Conservation (phyloP, 345 rosid genomes). For the Eucalyptus tenuipes region DNA sequence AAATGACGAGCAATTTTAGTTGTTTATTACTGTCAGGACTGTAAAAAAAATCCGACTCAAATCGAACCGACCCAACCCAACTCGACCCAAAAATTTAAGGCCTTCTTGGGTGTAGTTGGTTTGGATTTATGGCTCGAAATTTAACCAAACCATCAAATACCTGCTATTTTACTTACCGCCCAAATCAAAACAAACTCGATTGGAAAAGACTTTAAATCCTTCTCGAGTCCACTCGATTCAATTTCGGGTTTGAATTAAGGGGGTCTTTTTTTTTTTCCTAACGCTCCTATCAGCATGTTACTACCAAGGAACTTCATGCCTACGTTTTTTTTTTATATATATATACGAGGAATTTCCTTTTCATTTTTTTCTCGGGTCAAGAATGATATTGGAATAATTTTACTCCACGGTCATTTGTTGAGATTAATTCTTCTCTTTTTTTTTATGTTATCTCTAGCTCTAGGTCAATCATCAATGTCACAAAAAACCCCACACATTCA, state of each 20-base stretch:
- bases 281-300: not conserved
- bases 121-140: not conserved
- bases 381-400: not conserved
- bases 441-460: not conserved
- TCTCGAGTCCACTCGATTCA: not conserved
- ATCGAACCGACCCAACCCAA: accelerated
- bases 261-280: not conserved
- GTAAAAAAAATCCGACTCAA: not conserved
- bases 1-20: not conserved
- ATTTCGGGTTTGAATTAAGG: not conserved
- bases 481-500: accelerated
- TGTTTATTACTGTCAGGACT: not conserved
- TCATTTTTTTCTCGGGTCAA: not conserved
- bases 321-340: not conserved
- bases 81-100: not conserved
- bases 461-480: not conserved
- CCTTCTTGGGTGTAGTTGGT: not conserved
- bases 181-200: not conserved
- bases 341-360: not conserved
- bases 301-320: not conserved
- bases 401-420: not conserved
- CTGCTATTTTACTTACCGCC: not conserved
- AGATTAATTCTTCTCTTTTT: not conserved
- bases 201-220: not conserved
- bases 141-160: not conserved